Percentiles rank a stretch among this genome's conserved stretches.
Evolutionary conservation across 768 basidiomycete species (phyloP).

Genomic region (Xanthoconium purpureum): DNA sequence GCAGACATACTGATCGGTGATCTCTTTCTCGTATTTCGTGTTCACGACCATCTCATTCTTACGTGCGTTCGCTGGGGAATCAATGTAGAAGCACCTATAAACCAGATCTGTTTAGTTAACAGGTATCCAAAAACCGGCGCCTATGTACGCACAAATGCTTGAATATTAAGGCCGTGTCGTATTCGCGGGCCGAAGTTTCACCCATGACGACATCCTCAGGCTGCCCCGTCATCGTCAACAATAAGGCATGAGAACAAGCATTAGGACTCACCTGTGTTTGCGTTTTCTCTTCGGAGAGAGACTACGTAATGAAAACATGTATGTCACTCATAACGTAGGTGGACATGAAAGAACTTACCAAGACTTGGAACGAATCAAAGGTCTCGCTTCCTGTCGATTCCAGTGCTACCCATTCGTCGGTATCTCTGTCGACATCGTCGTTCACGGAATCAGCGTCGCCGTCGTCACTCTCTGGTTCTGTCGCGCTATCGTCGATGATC

Average conservation of each 20-base stretch:
- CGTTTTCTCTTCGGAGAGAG: constrained; percentile 9
- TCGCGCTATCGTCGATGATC: constrained; percentile 33
- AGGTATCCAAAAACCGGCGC: not conserved
- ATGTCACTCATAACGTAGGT: not conserved
- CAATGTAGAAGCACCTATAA: constrained; percentile 84
- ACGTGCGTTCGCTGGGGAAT: constrained; percentile 71
- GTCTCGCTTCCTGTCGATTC: constrained; percentile 19
- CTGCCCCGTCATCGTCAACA: constrained; percentile 8
- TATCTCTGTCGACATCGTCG: constrained; percentile 44
- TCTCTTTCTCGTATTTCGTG: constrained; percentile 48
- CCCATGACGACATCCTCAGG: constrained; percentile 60
- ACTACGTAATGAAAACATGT: not conserved
- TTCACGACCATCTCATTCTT: constrained; percentile 60
- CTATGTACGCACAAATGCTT: constrained; percentile 63
- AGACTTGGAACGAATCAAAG: constrained; percentile 18
- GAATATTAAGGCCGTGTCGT: constrained; percentile 79
- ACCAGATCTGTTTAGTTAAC: not conserved
- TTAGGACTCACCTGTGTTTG: constrained; percentile 5
- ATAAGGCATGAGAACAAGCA: not conserved
- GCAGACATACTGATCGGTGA: constrained; percentile 50
- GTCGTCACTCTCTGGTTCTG: constrained; percentile 59
- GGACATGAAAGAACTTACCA: not conserved
- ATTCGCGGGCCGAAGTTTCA: constrained; percentile 69
- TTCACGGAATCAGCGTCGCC: constrained; percentile 77
- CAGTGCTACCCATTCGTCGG: constrained; percentile 41